Conservation (phyloP, 73 alveolate species). For the Paramecium caudatum region DNA sequence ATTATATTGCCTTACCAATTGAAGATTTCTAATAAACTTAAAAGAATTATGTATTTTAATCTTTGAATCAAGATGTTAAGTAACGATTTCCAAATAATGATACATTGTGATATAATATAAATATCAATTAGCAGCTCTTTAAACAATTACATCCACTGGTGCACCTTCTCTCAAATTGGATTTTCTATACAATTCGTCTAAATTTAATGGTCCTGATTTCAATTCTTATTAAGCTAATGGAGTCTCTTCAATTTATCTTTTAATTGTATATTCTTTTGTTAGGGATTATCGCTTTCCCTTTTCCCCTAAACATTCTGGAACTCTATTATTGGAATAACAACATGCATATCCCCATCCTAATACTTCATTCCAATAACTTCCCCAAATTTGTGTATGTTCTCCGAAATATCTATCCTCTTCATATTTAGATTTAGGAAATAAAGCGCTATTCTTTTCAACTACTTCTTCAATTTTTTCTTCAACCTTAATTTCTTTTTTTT, state of each 20-base stretch:
- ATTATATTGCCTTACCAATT: too few species aligned
- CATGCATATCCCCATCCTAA: conserved; percentile 88
- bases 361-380: conserved; percentile 80
- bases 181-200: conserved; percentile 28
- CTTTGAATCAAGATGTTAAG: too few species aligned
- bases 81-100: too few species aligned
- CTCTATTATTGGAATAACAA: conserved; percentile 78
- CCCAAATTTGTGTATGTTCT: conserved; percentile 82
- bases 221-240: conserved; percentile 4
- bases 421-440: conserved; percentile 66
- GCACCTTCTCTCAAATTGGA: conserved; percentile 57
- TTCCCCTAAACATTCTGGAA: conserved; percentile 78
- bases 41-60: too few species aligned
- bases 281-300: conserved; percentile 76
- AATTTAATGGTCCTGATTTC: conserved; percentile 51
- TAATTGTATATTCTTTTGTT: conserved; percentile 74
- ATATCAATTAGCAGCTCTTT: background rate
- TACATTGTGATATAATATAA: background rate
- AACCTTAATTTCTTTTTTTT: background rate
- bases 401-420: conserved; percentile 77
- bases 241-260: conserved; percentile 58
- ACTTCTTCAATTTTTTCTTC: conserved; percentile 6
- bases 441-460: background rate
- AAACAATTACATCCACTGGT: background rate
- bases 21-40: too few species aligned